Percentiles rank a stretch among this genome's conserved stretches.
phyloP scores from a whole-genome alignment of 2,329 filamentous ascomycete genomes.

The Dendrostoma leiphaemia region DNA sequence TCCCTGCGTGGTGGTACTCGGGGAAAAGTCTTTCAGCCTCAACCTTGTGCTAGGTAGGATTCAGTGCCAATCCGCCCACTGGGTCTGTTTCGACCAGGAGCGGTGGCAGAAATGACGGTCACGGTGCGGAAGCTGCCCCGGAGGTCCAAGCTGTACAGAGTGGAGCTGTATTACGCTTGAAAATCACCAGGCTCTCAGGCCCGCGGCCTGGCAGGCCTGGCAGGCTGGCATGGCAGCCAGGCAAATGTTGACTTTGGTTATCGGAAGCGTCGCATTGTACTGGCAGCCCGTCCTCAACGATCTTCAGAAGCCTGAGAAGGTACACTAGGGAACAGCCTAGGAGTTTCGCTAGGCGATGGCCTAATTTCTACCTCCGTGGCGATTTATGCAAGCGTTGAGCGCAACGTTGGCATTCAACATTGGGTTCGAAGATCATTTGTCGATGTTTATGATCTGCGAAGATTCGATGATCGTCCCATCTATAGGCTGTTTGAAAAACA shows the following conservation, averaged over 20 bases:
- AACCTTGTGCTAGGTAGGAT: not conserved
- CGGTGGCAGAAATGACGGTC: not conserved
- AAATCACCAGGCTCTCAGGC: not conserved
- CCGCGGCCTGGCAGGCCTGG: too few relatives aligned
- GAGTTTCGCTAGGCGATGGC: too few relatives aligned
- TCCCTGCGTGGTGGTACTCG: not conserved
- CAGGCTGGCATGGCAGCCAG: too few relatives aligned
- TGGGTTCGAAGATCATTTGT: not conserved
- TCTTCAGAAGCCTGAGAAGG: too few relatives aligned
- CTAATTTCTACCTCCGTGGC: not conserved
- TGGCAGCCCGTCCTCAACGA: too few relatives aligned
- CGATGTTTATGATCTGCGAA: not conserved
- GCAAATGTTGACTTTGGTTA: too few relatives aligned
- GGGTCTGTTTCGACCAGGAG: not conserved
- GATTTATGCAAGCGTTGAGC: not conserved
- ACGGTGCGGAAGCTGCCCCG: not conserved
- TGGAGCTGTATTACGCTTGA: not conserved
- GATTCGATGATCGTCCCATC: not conserved
- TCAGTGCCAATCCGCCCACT: not conserved
- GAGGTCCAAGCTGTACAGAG: conserved; percentile 1
- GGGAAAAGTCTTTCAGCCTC: conserved; percentile 11
- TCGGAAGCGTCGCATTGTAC: too few relatives aligned
- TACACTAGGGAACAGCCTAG: too few relatives aligned
- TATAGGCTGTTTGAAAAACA: not conserved
- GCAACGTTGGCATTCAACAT: not conserved